These are phyloP conservation scores for Lagenaria siceraria DNA, from an alignment of 306 rosid genomes.

Conservation along the genomic window DNA sequence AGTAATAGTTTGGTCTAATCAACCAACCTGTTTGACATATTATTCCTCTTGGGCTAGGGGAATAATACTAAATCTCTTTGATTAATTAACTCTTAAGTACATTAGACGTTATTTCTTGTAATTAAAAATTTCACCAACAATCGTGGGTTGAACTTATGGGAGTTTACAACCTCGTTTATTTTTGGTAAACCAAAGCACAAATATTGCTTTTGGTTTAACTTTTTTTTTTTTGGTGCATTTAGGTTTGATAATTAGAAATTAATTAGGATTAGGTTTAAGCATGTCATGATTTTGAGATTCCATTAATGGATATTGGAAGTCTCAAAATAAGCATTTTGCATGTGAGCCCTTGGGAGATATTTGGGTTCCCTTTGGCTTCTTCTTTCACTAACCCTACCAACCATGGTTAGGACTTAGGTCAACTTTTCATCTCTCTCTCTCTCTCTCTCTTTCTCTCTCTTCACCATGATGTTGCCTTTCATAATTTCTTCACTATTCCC, in stretches of 20 bases:
- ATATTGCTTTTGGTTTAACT: slow-evolving; percentile 11
- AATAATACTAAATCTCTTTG: neutral
- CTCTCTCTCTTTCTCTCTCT: slow-evolving; percentile 7
- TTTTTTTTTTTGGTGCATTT: slow-evolving; percentile 20
- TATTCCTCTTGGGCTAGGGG: slow-evolving; percentile 2
- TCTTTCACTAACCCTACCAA: slow-evolving; percentile 64
- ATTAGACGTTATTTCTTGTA: slow-evolving; percentile 31
- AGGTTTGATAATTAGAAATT: neutral
- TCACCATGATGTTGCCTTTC: neutral
- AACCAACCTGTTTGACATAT: neutral
- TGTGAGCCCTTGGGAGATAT: slow-evolving; percentile 61
- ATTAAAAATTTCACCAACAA: slow-evolving; percentile 26
- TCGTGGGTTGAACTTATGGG: slow-evolving; percentile 64
- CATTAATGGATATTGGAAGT: slow-evolving; percentile 69
- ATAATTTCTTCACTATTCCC: neutral
- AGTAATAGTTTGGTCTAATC: slow-evolving; percentile 4
- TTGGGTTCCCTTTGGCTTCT: slow-evolving; percentile 87
- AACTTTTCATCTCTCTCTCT: slow-evolving; percentile 22
- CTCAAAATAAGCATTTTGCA: slow-evolving; percentile 56
- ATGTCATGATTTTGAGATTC: slow-evolving; percentile 51
- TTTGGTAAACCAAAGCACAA: slow-evolving; percentile 39
- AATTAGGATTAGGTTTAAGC: slow-evolving; percentile 5
- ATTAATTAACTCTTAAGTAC: slow-evolving; percentile 31
- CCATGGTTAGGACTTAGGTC: slow-evolving; percentile 99
- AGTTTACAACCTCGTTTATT: slow-evolving; percentile 48